Base-by-base conservation (phyloP, 2,329 filamentous ascomycete species). In the Penicillium freii region DNA sequence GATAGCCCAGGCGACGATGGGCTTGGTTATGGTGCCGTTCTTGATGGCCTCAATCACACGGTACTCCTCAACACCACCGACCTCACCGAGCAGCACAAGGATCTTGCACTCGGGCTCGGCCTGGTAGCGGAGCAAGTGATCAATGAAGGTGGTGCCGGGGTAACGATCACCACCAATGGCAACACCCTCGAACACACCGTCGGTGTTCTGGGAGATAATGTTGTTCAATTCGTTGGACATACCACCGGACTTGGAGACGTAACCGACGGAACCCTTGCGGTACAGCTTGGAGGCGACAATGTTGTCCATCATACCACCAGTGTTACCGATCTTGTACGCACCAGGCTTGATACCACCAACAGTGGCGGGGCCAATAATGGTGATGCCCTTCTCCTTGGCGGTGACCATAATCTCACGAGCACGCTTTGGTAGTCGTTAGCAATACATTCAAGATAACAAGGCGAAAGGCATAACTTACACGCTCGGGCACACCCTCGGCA, bases 171-270 rank as follows among this genome's bases (percentile, higher is more conserved):
- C 94, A 81, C 94, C 94, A 80, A 99, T 99, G 77, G 94, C 94
- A 73, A 99, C 90, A 87, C 94, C 94, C 85, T 99, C 94, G 78
- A 96, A 93, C 56, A 99, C 94, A 85, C 94, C 94, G 76, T 99
- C 92, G 71, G 94, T 97, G 78, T 85, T 96, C 78, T 96, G 89
- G 58, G 92, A 86, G 73, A 99, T 90, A 79, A 99, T 97, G 87
- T 99, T 99, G 89, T 99, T 99, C 73, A 99, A 82, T 84, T 99
- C 94, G 85, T 99, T 99, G 80, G 94, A 97, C 94, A 99, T 99
- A 82, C 94, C 94, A 76, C 94, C 94, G 58, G 94, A 99, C 86
- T 99, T 99, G 85, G 93, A 97, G 79, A 99, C 94, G 80, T 99
- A 99, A 71, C 91, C 94, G 67, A 99, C 92, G 69, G 94, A 97